These are phyloP conservation scores for Nitzschia sp. DNA, from an alignment of 108 stramenopile species.

Conservation along the genomic window DNA sequence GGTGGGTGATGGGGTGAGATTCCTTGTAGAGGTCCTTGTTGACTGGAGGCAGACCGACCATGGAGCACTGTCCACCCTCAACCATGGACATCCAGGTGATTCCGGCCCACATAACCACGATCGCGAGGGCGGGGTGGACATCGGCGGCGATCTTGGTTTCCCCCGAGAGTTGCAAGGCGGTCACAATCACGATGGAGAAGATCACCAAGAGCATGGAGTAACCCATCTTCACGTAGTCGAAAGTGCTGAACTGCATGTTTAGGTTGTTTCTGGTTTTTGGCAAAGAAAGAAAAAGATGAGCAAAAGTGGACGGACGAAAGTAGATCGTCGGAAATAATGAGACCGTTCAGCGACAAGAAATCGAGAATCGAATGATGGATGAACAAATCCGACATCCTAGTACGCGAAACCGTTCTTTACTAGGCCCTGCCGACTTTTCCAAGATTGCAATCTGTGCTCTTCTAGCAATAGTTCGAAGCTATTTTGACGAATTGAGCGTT, in stretches of 20 bases:
- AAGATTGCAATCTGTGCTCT: too few species aligned
- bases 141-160: constrained; percentile 57
- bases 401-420: too few species aligned
- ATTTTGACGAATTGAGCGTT: too few species aligned
- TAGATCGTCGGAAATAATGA: too few species aligned
- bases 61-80: constrained; percentile 75
- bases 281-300: too few species aligned
- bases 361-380: too few species aligned
- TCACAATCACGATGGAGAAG: constrained; percentile 63
- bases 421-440: too few species aligned
- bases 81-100: constrained; percentile 74
- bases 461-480: too few species aligned
- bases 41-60: constrained; percentile 75
- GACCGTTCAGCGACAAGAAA: too few species aligned
- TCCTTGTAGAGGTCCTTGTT: constrained; percentile 70
- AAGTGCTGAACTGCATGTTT: background rate
- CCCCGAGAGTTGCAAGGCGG: constrained; percentile 53
- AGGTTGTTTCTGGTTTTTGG: background rate
- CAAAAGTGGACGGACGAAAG: too few species aligned
- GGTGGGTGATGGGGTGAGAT: constrained; percentile 68
- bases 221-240: constrained; percentile 14
- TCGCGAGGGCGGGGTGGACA: constrained; percentile 52
- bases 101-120: constrained; percentile 45
- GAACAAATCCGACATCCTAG: too few species aligned
- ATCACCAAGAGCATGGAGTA: constrained; percentile 51